These are phyloP conservation scores for Tremellales sp. DNA, from an alignment of 1,284 basidiomycete genomes.

Conservation along the genomic window DNA sequence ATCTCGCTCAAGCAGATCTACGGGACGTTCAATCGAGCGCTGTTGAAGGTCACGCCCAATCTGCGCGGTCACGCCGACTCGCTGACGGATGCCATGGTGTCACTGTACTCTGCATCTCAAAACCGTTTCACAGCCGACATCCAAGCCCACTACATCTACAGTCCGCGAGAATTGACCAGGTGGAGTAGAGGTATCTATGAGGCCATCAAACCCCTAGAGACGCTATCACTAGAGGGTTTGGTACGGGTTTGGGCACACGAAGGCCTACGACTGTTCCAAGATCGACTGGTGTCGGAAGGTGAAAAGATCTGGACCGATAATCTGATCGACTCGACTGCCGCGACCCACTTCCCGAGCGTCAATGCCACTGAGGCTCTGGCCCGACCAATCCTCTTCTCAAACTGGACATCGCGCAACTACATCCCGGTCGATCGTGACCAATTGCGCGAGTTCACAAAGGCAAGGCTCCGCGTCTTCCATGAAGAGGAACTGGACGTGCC, in stretches of 20 bases:
- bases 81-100: conserved; percentile 95
- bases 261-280: conserved; percentile 93
- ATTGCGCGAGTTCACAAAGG: conserved; percentile 94
- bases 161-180: conserved; percentile 95
- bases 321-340: conserved; percentile 77
- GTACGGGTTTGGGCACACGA: conserved; percentile 99
- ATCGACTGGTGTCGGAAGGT: conserved; percentile 86
- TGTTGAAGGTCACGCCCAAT: conserved; percentile 92
- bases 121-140: conserved; percentile 89
- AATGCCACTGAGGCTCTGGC: conserved; percentile 73
- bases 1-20: conserved; percentile 98
- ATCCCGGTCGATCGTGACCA: conserved; percentile 89
- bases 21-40: conserved; percentile 94
- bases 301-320: conserved; percentile 95
- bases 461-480: conserved; percentile 89
- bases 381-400: conserved; percentile 94
- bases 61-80: conserved; percentile 90
- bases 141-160: conserved; percentile 99
- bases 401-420: conserved; percentile 99
- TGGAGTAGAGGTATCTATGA: conserved; percentile 99
- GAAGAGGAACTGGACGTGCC: conserved; percentile 98
- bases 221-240: conserved; percentile 85
- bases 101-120: conserved; percentile 91
- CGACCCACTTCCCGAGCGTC: conserved; percentile 88
- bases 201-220: conserved; percentile 87